A percentile compares a stretch with the other conserved stretches of the same genome.
Conservation (phyloP, 192 early-diverging fungal genomes). For the Backusella morwellensis region DNA sequence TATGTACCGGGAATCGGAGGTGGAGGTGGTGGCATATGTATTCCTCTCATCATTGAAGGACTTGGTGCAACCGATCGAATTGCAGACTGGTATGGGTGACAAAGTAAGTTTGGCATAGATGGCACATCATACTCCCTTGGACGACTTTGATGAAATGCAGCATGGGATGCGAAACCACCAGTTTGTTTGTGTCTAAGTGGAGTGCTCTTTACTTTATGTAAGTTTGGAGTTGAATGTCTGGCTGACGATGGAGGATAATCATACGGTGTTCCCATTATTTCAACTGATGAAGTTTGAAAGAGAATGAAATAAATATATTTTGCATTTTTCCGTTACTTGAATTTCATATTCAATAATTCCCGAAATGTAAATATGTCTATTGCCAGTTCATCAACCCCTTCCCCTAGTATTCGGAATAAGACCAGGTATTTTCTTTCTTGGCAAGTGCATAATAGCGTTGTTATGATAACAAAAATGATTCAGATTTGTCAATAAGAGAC, state of each 20-base stretch:
- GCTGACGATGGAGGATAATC: background rate
- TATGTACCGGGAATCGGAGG: background rate
- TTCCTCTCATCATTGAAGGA: background rate
- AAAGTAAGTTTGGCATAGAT: background rate
- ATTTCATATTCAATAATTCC: slow-evolving; percentile 6
- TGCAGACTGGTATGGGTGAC: background rate
- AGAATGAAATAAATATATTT: background rate
- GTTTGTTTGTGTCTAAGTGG: background rate
- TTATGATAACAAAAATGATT: background rate
- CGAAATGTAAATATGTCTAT: background rate
- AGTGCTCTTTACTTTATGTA: background rate
- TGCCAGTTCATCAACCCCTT: background rate
- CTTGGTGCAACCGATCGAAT: background rate
- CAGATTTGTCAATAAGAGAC: background rate
- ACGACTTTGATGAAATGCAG: background rate
- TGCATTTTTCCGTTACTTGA: background rate
- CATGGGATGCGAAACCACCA: background rate
- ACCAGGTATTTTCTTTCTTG: background rate
- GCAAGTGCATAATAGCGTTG: background rate
- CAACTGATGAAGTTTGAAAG: background rate
- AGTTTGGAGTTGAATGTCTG: background rate
- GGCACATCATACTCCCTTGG: background rate
- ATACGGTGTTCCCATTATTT: background rate
- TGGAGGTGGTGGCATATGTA: background rate
- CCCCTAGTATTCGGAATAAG: background rate